Evolutionary conservation across 78 protist species (phyloP).

Genomic region (Dictyostelium brefeldianum): DNA sequence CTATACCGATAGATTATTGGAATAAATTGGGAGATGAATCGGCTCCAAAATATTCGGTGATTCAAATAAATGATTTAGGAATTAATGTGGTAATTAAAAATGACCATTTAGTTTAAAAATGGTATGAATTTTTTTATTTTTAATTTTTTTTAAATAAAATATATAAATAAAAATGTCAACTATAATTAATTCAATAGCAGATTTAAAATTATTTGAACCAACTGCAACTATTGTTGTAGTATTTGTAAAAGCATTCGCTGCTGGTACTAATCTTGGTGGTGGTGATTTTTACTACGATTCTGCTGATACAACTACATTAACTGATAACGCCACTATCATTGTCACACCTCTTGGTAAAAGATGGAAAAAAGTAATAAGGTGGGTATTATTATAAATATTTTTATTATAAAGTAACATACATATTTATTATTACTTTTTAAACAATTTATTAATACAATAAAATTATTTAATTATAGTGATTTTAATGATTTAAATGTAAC

Average conservation of each 20-base stretch:
- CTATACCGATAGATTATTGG: not conserved
- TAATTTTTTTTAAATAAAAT: not conserved
- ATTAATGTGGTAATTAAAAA: too few species aligned
- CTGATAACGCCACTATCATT: not conserved
- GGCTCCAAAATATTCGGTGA: not conserved
- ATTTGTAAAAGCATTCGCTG: not conserved
- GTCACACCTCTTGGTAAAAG: not conserved
- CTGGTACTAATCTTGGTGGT: not conserved
- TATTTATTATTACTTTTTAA: too few species aligned
- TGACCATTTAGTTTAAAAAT: too few species aligned
- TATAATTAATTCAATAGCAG: not conserved
- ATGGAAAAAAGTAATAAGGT: constrained; percentile 11
- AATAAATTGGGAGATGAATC: not conserved
- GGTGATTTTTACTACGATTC: not conserved
- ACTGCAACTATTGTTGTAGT: not conserved
- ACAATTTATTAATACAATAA: too few species aligned
- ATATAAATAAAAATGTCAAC: not conserved
- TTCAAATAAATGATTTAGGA: not conserved
- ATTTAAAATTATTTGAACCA: constrained; percentile 1
- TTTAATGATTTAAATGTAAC: not conserved
- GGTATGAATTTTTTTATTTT: not conserved
- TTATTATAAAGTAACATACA: too few species aligned
- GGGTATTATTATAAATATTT: too few species aligned
- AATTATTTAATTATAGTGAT: not conserved
- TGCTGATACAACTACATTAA: not conserved